These are phyloP conservation scores for Arthrobotrys iridis DNA, from an alignment of 2,329 filamentous ascomycete species.

Conservation along the genomic window DNA sequence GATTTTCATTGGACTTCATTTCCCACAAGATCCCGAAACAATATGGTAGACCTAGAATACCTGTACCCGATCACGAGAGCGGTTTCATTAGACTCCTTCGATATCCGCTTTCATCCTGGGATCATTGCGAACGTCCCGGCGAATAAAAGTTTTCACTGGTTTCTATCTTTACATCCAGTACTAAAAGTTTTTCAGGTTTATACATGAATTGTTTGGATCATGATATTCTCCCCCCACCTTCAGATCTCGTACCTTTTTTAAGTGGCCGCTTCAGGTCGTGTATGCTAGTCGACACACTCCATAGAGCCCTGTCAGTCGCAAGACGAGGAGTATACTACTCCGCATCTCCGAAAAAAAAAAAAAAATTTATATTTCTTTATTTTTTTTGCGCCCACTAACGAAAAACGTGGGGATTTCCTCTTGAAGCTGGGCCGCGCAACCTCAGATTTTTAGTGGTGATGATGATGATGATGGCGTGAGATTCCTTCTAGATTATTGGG, in stretches of 20 bases:
- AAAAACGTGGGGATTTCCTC: constrained; percentile 19
- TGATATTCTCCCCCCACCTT: constrained; percentile 25
- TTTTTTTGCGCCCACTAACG: constrained; percentile 20
- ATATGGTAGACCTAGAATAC: constrained; percentile 19
- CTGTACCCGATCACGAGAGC: constrained; percentile 11
- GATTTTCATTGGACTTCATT: constrained; percentile 23
- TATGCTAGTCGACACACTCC: constrained; percentile 31
- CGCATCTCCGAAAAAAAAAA: constrained; percentile 24
- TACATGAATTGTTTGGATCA: not conserved
- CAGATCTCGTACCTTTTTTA: constrained; percentile 5
- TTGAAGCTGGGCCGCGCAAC: constrained; percentile 8
- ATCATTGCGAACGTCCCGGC: not conserved
- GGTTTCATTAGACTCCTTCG: constrained; percentile 9
- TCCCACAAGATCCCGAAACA: not conserved
- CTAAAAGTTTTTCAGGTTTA: constrained; percentile 29
- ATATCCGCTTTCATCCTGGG: not conserved
- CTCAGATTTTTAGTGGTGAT: constrained; percentile 6
- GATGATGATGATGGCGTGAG: constrained; percentile 53
- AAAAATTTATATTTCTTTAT: too few species aligned
- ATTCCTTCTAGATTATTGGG: constrained; percentile 46
- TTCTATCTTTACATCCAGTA: constrained; percentile 18
- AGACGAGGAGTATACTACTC: constrained; percentile 20
- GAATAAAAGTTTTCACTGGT: constrained; percentile 22
- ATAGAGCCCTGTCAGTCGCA: constrained; percentile 35
- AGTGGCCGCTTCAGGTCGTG: not conserved